Percentiles rank a stretch among this genome's conserved stretches.
Evolutionary conservation across 1,284 basidiomycete genomes (phyloP).

Genomic region (Prillingera fragicola): DNA sequence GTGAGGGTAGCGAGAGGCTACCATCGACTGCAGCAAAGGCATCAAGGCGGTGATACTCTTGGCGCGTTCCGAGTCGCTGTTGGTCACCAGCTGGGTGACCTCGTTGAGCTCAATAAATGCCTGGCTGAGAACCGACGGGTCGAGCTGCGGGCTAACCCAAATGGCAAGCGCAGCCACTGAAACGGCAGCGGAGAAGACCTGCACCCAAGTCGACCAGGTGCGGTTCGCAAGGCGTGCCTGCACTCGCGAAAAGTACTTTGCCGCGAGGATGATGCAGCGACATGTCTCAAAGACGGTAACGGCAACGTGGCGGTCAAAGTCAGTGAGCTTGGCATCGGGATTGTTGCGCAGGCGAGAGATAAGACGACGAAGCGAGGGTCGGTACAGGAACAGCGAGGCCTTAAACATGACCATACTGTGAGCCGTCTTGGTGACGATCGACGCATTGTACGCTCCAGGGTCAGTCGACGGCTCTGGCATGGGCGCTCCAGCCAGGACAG

Average conservation of each 20-base stretch:
- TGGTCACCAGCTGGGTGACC: constrained; percentile 31
- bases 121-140: constrained; percentile 25
- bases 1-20: constrained; percentile 34
- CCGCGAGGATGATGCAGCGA: constrained; percentile 27
- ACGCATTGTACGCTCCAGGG: too few relatives aligned
- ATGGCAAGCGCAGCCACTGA: constrained; percentile 40
- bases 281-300: constrained; percentile 32
- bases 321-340: constrained; percentile 18
- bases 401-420: constrained; percentile 39
- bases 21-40: constrained; percentile 32
- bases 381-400: constrained; percentile 39
- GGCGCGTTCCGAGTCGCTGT: constrained; percentile 25
- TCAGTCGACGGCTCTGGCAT: constrained; percentile 19
- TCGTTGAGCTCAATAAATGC: constrained; percentile 34
- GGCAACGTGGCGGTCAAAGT: constrained; percentile 25
- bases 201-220: constrained; percentile 39
- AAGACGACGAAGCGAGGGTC: constrained; percentile 34
- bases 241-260: constrained; percentile 30
- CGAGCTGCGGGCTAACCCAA: constrained; percentile 37
- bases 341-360: constrained; percentile 26
- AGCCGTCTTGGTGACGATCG: constrained; percentile 20
- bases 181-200: constrained; percentile 39
- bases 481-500: constrained; percentile 24
- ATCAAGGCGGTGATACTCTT: constrained; percentile 22
- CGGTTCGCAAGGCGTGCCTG: constrained; percentile 35